phyloP scores from a whole-genome alignment of 257 asterid species.

The Orobanche coerulescens region DNA sequence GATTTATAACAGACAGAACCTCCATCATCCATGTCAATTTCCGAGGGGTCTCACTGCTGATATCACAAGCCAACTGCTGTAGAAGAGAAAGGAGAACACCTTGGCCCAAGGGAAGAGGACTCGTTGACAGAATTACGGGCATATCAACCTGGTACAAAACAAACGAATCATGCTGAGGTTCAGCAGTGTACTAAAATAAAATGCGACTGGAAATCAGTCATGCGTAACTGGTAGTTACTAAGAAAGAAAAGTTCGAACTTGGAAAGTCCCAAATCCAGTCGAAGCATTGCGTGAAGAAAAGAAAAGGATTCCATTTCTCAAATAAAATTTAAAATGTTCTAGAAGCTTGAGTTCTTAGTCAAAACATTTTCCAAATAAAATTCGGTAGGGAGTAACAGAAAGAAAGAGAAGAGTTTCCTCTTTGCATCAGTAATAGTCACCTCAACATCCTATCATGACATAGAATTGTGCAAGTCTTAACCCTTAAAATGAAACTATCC shows the following conservation, averaged over 20 bases:
- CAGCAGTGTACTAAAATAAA: background rate
- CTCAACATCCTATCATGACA: too few relatives aligned
- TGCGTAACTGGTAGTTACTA: background rate
- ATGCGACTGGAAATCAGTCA: background rate
- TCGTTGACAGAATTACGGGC: slow-evolving; percentile 41
- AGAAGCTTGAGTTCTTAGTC: too few relatives aligned
- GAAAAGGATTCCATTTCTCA: background rate
- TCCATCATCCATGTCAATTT: slow-evolving; percentile 81
- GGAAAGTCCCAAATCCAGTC: background rate
- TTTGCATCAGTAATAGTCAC: too few relatives aligned
- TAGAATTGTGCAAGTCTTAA: too few relatives aligned
- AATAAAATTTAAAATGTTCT: too few relatives aligned
- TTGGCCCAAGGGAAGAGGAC: slow-evolving; percentile 69
- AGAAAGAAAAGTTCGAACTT: background rate
- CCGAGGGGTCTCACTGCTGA: slow-evolving; percentile 39
- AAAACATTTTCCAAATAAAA: too few relatives aligned
- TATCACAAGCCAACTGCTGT: slow-evolving; percentile 69
- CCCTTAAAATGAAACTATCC: too few relatives aligned
- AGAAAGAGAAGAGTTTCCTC: too few relatives aligned
- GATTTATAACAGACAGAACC: slow-evolving; percentile 53
- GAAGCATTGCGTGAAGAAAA: background rate
- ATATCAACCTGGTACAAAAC: slow-evolving; percentile 50
- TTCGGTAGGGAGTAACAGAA: too few relatives aligned
- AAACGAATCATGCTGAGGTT: background rate
- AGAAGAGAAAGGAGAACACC: slow-evolving; percentile 77